phyloP scores from a whole-genome alignment of 169 alveolate genomes.

The Eimeria maxima region DNA sequence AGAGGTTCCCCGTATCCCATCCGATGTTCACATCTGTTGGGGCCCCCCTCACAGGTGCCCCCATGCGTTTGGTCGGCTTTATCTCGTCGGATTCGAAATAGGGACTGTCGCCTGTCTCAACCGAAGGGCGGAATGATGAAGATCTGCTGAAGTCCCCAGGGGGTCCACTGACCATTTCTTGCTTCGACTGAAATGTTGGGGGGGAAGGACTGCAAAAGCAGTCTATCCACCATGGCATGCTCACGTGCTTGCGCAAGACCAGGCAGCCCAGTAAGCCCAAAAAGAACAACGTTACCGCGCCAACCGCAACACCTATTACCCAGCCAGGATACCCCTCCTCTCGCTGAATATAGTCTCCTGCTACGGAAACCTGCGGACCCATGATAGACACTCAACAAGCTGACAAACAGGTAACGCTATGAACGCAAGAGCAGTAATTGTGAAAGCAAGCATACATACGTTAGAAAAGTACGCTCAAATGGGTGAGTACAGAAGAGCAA shows the following conservation, averaged over 20 bases:
- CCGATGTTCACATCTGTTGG: conserved; percentile 32
- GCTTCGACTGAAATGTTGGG: conserved; percentile 62
- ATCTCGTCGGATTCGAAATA: conserved; percentile 66
- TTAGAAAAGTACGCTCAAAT: too few species aligned
- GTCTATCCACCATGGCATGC: conserved; percentile 83
- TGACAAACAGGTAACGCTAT: too few species aligned
- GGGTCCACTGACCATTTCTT: background rate
- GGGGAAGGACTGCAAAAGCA: conserved; percentile 81
- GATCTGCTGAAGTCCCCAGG: conserved; percentile 64
- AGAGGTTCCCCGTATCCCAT: conserved; percentile 37
- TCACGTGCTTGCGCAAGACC: conserved; percentile 73
- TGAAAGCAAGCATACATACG: background rate
- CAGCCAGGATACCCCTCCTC: conserved; percentile 80
- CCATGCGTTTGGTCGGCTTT: conserved; percentile 70
- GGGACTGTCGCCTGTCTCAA: conserved; percentile 66
- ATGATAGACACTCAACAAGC: too few species aligned
- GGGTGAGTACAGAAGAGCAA: background rate
- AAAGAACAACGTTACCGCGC: conserved; percentile 79
- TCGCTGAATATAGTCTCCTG: conserved; percentile 6
- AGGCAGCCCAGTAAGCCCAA: conserved; percentile 74
- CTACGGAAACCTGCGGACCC: conserved; percentile 22
- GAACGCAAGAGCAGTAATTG: background rate
- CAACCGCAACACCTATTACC: conserved; percentile 78
- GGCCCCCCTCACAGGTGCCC: conserved; percentile 60
- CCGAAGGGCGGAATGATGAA: conserved; percentile 63